Percentiles rank a stretch among this genome's conserved stretches.
phyloP scores from a whole-genome alignment of 2,329 filamentous ascomycete species.

The Neocatenulostroma microsporum region DNA sequence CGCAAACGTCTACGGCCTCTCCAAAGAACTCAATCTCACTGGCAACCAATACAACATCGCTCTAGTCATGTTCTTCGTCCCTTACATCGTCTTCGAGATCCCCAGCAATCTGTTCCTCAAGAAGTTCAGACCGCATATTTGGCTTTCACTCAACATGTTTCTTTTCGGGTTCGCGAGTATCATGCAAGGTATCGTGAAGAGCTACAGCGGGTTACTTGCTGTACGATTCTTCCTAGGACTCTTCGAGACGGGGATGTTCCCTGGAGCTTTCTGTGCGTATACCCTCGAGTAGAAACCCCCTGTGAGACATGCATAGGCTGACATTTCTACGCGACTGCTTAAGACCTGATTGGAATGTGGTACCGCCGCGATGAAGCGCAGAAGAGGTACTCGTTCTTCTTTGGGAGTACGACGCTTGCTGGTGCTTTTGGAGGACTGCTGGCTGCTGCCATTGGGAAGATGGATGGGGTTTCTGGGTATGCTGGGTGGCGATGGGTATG shows the following conservation, averaged over 20 bases:
- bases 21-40: constrained; percentile 38
- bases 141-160: constrained; percentile 65
- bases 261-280: constrained; percentile 54
- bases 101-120: constrained; percentile 47
- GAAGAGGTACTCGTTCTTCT: constrained; percentile 89
- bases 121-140: constrained; percentile 45
- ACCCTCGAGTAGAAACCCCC: too few species aligned
- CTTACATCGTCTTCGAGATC: constrained; percentile 46
- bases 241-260: constrained; percentile 51
- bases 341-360: too few species aligned
- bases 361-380: constrained; percentile 83
- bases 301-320: too few species aligned
- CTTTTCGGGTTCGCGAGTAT: constrained; percentile 69
- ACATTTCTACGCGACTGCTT: too few species aligned
- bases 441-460: constrained; percentile 80
- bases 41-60: constrained; percentile 44
- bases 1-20: constrained; percentile 45
- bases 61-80: constrained; percentile 49
- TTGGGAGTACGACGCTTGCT: constrained; percentile 69
- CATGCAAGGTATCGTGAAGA: constrained; percentile 68
- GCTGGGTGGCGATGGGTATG: constrained; percentile 61
- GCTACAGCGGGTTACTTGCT: constrained; percentile 66
- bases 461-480: constrained; percentile 64
- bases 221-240: constrained; percentile 77
- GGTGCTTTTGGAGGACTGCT: constrained; percentile 81